Percentiles rank a stretch among this genome's conserved stretches.
Conservation (phyloP, 805 yeast species). For the Alloascoidea africana region DNA sequence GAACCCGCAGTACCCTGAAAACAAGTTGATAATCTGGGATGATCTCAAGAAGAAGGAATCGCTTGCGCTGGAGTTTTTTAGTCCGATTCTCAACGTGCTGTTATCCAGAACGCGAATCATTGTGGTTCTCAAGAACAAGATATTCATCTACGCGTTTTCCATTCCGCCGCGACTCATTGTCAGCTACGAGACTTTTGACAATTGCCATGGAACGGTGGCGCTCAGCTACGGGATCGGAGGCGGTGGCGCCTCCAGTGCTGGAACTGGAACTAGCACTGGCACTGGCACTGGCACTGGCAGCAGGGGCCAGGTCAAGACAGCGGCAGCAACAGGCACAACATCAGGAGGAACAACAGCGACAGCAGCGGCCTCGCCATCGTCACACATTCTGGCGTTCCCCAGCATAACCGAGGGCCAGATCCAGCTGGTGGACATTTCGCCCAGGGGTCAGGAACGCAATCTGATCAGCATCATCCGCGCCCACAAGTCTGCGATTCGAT, state of each 20-base stretch:
- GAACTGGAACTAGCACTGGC: conserved; percentile 2
- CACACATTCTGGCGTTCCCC: conserved; percentile 60
- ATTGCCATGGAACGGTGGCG: conserved; percentile 51
- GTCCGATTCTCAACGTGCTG: conserved; percentile 59
- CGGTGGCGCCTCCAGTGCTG: conserved; percentile 11
- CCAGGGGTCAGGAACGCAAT: conserved; percentile 46
- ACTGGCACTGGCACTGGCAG: background rate
- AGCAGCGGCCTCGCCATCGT: conserved; percentile 11
- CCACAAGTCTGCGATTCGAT: conserved; percentile 51
- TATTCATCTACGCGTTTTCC: conserved; percentile 66
- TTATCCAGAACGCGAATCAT: conserved; percentile 65
- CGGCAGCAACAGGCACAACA: too few relatives aligned
- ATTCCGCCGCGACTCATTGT: conserved; percentile 60
- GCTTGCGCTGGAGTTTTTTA: conserved; percentile 57
- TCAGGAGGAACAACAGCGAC: conserved; percentile 12
- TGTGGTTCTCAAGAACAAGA: conserved; percentile 51
- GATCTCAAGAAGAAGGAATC: conserved; percentile 69
- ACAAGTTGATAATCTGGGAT: conserved; percentile 83
- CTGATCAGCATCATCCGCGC: conserved; percentile 61
- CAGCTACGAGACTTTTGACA: conserved; percentile 48
- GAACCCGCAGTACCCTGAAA: conserved; percentile 61
- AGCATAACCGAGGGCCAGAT: conserved; percentile 64
- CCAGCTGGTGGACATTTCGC: conserved; percentile 62
- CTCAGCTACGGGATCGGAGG: conserved; percentile 20
- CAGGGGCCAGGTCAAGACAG: background rate